Evolutionary conservation across 129 eudicot species (phyloP).

Genomic region (Glebionis coronaria): DNA sequence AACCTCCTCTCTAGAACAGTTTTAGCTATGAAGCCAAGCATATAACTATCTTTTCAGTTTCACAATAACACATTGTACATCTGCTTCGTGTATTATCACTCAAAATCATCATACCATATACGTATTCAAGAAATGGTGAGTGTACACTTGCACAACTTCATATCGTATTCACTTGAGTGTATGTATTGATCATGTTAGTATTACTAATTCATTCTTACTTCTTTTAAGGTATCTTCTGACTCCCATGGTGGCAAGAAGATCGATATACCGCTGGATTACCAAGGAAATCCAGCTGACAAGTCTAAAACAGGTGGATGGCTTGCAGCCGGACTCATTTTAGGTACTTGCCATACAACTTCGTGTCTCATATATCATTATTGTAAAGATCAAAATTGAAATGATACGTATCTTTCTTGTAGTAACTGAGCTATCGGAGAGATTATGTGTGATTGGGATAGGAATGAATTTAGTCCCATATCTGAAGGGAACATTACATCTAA

Average conservation of each 20-base stretch:
- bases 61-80: neutral
- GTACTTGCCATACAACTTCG: slow-evolving; percentile 22
- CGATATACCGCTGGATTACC: slow-evolving; percentile 41
- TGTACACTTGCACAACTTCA: neutral
- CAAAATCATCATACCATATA: neutral
- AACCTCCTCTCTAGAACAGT: slow-evolving; percentile 14
- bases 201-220: slow-evolving; percentile 8
- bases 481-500: slow-evolving; percentile 61
- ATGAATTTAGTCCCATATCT: slow-evolving; percentile 83
- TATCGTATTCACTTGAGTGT: neutral
- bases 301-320: slow-evolving; percentile 90
- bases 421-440: slow-evolving; percentile 20
- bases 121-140: neutral
- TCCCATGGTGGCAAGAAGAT: slow-evolving; percentile 31
- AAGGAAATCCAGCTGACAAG: slow-evolving; percentile 67
- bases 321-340: slow-evolving; percentile 91
- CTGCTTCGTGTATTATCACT: slow-evolving; percentile 10
- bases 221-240: slow-evolving; percentile 44
- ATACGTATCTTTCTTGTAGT: slow-evolving; percentile 25
- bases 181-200: too few relatives aligned
- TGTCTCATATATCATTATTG: neutral
- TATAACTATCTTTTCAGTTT: neutral
- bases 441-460: slow-evolving; percentile 33
- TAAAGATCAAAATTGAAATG: neutral
- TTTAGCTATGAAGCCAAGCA: slow-evolving; percentile 7